A percentile compares a stretch with the other conserved stretches of the same genome.
Evolutionary conservation across 139 green algal species (phyloP).

Genomic region (Eudorina sp.): DNA sequence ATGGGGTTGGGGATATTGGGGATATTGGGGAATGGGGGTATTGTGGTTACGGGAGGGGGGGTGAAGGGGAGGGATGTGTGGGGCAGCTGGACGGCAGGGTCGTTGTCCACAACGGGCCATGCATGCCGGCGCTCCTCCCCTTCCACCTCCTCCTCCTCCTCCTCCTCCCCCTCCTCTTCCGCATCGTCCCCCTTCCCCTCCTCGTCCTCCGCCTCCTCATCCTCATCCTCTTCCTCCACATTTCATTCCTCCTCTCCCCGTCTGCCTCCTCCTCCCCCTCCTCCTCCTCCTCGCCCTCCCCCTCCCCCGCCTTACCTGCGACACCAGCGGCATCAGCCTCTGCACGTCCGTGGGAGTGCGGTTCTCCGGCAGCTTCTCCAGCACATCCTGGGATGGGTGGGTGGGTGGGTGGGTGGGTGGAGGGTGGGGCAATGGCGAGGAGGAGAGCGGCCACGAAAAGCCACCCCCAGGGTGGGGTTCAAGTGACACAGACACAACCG

Average conservation of each 20-base stretch:
- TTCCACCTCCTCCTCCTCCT: no score
- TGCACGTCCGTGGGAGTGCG: slow-evolving; percentile 37
- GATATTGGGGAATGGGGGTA: not conserved
- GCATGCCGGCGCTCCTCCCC: no score
- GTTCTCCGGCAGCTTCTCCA: slow-evolving; percentile 39
- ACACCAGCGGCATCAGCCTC: slow-evolving; percentile 24
- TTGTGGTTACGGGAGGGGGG: not conserved
- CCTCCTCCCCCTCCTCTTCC: no score
- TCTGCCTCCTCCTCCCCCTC: no score
- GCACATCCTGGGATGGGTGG: slow-evolving; percentile 17
- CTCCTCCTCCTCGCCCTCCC: no score
- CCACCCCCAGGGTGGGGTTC: not conserved
- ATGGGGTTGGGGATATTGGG: not conserved
- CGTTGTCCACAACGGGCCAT: no score
- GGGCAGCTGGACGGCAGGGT: no score
- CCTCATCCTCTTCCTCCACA: no score
- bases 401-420: not conserved
- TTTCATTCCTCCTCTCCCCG: no score
- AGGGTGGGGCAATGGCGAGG: not conserved
- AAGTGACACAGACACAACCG: not conserved
- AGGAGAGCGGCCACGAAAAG: not conserved
- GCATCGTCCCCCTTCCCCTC: no score
- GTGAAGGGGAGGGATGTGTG: not conserved
- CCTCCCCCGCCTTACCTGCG: not conserved
- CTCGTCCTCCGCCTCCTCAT: no score